Conservation (phyloP, 106 monocot species). For the Vanilla planifolia region DNA sequence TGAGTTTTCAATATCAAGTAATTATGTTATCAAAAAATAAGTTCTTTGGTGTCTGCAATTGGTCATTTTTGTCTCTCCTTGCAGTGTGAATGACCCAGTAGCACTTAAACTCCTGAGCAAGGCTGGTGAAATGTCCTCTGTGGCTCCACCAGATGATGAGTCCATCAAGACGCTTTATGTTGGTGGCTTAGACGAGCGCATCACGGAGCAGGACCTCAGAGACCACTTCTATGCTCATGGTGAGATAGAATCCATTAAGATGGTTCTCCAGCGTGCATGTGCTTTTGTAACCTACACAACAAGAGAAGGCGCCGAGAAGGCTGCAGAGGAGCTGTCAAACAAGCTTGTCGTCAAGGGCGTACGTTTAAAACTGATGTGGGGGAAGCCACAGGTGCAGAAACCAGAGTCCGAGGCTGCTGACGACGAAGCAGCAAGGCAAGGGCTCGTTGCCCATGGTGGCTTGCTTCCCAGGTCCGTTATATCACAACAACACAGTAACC, state of each 20-base stretch:
- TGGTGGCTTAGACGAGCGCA: slow-evolving; percentile 74
- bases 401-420: slow-evolving; percentile 32
- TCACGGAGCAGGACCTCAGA: slow-evolving; percentile 85
- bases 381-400: slow-evolving; percentile 72
- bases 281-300: slow-evolving; percentile 97
- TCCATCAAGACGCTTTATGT: slow-evolving; percentile 92
- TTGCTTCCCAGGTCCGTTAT: slow-evolving; percentile 77
- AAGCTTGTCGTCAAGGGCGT: slow-evolving; percentile 89
- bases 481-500: slow-evolving; percentile 43
- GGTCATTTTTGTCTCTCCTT: too few species aligned
- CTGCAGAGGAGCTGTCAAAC: slow-evolving; percentile 93
- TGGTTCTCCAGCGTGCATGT: slow-evolving; percentile 86
- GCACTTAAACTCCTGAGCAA: slow-evolving; percentile 85
- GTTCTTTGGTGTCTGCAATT: too few species aligned
- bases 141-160: slow-evolving; percentile 91
- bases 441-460: slow-evolving; percentile 49
- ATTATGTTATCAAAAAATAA: too few species aligned
- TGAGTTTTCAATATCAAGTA: too few species aligned
- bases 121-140: slow-evolving; percentile 95
- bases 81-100: slow-evolving; percentile 96
- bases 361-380: slow-evolving; percentile 94
- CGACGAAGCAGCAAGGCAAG: slow-evolving; percentile 43
- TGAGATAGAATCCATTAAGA: slow-evolving; percentile 83
- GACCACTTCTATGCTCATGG: slow-evolving; percentile 94
- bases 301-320: slow-evolving; percentile 81